Base-by-base conservation (phyloP, 75 land plant genomes). In the Picea glauca region DNA sequence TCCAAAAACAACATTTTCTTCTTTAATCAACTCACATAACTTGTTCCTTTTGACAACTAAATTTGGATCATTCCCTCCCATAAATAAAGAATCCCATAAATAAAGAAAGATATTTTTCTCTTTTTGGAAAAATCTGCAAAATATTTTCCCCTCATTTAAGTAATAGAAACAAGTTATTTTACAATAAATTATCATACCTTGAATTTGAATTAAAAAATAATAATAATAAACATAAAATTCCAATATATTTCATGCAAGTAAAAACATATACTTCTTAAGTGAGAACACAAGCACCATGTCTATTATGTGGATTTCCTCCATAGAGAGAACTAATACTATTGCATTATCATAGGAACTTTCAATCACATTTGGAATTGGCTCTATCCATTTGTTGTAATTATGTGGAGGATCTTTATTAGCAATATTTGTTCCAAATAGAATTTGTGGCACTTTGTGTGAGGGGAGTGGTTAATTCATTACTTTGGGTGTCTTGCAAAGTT, bases 61-160 rank as follows among this genome's bases (percentile, higher is more conserved):
- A n/a, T 89, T 87, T 23, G 87, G 76, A 78, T 89, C 91, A 79
- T 98, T 96, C 58, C 87, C 90, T 77, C 96, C 98, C 78, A 86
- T 88, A 77, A 91, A 95, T 77, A 98, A 79, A 63, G 99, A 84
- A 12, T 77, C 96, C 98, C 78, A 86, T 88, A 77, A 91, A 95
- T 77, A 98, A 79, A 63, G 99, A 84, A 12, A 98, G 84, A 89
- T 98, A 98, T 80, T 93, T 98, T 67, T 95, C 99, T 17, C 88
- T 90, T 86, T 98, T 98, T 26, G 99, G 99, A 78, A 95, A 98
- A 72, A 98, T 95, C 99, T 98, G 96, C 87, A 87, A 43, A 60
- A 32, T 57, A 26, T 35, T 26, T 72, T 2, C 43, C 60, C 17
- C 54, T 58, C 58, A 46, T 57, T 46, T 58, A 17, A 75, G 38